Conservation (phyloP, 768 basidiomycete genomes). For the Pisolithus tinctorius region DNA sequence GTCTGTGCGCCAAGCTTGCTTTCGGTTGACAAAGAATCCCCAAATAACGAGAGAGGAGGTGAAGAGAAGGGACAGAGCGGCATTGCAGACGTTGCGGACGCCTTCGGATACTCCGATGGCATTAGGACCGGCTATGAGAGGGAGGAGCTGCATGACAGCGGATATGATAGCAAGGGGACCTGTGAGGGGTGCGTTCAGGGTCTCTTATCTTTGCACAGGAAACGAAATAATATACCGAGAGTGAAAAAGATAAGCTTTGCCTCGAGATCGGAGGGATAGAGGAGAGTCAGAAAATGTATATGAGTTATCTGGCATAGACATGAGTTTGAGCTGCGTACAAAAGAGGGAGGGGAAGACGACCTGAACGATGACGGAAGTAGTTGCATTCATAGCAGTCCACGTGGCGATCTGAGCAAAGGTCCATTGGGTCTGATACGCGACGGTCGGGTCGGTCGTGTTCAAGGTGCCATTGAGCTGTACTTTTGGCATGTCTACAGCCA, state of each 20-base stretch:
- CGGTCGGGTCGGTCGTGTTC: conserved; percentile 18
- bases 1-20: conserved; percentile 92
- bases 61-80: conserved; percentile 92
- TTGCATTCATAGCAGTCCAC: conserved; percentile 86
- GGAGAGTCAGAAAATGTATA: conserved; percentile 92
- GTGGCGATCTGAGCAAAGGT: conserved; percentile 53
- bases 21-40: conserved; percentile 86
- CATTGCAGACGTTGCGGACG: conserved; percentile 91
- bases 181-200: conserved; percentile 16
- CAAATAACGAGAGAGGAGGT: conserved; percentile 85
- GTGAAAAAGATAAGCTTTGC: conserved; percentile 78
- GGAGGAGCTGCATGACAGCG: conserved; percentile 77
- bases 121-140: conserved; percentile 36
- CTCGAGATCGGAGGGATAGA: conserved; percentile 90
- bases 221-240: conserved; percentile 48
- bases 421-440: conserved; percentile 43
- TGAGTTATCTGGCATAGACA: conserved; percentile 68
- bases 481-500: conserved; percentile 63
- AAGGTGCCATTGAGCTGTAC: conserved; percentile 13
- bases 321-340: background rate
- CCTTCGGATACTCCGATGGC: conserved; percentile 58
- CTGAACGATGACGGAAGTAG: conserved; percentile 80
- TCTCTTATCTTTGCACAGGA: background rate
- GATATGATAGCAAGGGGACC: conserved; percentile 83
- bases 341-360: conserved; percentile 35